Evolutionary conservation across 352 stramenopile species (phyloP), one percentile per base, ranked within the genome.

Genomic region (Pythium guiyangense): DNA sequence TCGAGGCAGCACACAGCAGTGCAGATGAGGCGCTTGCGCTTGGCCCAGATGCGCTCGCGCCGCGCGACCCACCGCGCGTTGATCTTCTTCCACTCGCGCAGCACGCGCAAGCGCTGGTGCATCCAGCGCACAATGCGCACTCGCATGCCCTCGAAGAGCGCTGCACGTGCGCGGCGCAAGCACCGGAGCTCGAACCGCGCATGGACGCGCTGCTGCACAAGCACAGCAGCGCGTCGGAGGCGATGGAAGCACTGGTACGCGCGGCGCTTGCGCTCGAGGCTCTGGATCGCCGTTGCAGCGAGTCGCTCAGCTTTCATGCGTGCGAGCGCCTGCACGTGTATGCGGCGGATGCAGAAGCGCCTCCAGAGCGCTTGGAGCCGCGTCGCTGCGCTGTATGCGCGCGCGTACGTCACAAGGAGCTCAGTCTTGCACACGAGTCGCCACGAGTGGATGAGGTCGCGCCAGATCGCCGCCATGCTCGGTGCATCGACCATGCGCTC

Each of bases 41-140:
- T 88, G 17, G 66, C 67, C 37, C 59, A 70, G 20, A 87, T 82
- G 20, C 74, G 63, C 4, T 71, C 70, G 6, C 72, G 69, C 3
- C 76, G 62, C 20, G 69, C 68, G 17, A 76, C 64, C 57, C 70
- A 83, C 18, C 46, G 44, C 6, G 62, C 70, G 37, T 88, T 83
- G 14, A 73, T n/a, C 35, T 52, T 39, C 35, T 82, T 86, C 80
- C 80, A 88, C 54, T 54, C 65, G 6, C 63, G 62, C 39, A 88
- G 43, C 1, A 79, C 52, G 17, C 69, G 67, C 4, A 86, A 59
- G 0, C 74, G 63, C 15, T 57, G 46, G 1, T 59, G 65, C 75
- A 84, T 86, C 79, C 77, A 90, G 12, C 46, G 52, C 14, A 86
- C 61, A 6, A 90, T 60, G 10, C 67, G 64, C 26, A 67, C 5